Evolutionary conservation across 2,329 filamentous ascomycete species (phyloP).

Genomic region (Canariomyces notabilis): DNA sequence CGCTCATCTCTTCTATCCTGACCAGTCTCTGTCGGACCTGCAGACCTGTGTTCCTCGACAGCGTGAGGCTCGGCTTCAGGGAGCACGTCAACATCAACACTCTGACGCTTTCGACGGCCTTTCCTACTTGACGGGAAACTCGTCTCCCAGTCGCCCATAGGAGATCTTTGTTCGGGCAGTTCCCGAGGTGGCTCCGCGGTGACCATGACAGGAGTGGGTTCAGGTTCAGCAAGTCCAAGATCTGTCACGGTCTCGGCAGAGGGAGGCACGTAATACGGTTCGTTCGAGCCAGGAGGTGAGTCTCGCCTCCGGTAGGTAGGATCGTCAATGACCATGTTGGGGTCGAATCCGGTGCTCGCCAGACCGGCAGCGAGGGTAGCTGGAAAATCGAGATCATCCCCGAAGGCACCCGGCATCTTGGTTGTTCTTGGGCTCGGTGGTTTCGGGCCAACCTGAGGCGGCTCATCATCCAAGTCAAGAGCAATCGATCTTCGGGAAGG

Average conservation of each 20-base stretch:
- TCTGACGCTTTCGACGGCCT: slow-evolving; percentile 34
- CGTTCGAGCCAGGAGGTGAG: slow-evolving; percentile 58
- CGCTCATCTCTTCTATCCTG: background rate
- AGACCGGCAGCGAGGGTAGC: slow-evolving; percentile 65
- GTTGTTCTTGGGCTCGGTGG: slow-evolving; percentile 42
- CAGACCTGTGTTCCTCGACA: background rate
- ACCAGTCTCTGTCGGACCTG: background rate
- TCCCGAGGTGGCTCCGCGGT: slow-evolving; percentile 43
- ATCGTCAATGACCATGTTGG: slow-evolving; percentile 64
- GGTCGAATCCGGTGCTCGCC: slow-evolving; percentile 64
- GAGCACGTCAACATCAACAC: slow-evolving; percentile 24
- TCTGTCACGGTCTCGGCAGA: slow-evolving; percentile 46
- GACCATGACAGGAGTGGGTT: slow-evolving; percentile 35
- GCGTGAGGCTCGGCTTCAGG: background rate
- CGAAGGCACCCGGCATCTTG: slow-evolving; percentile 61
- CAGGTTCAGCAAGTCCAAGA: slow-evolving; percentile 29
- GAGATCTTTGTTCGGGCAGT: slow-evolving; percentile 30
- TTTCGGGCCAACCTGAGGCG: slow-evolving; percentile 54
- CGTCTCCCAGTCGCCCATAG: slow-evolving; percentile 23
- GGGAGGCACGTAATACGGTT: slow-evolving; percentile 44
- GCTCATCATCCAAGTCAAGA: slow-evolving; percentile 37
- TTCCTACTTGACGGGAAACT: slow-evolving; percentile 29
- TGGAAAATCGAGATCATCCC: slow-evolving; percentile 63
- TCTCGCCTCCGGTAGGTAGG: slow-evolving; percentile 57
- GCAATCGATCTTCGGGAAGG: slow-evolving; percentile 28